Conservation (phyloP, 441 rosid genomes). For the Corymbia citriodora region DNA sequence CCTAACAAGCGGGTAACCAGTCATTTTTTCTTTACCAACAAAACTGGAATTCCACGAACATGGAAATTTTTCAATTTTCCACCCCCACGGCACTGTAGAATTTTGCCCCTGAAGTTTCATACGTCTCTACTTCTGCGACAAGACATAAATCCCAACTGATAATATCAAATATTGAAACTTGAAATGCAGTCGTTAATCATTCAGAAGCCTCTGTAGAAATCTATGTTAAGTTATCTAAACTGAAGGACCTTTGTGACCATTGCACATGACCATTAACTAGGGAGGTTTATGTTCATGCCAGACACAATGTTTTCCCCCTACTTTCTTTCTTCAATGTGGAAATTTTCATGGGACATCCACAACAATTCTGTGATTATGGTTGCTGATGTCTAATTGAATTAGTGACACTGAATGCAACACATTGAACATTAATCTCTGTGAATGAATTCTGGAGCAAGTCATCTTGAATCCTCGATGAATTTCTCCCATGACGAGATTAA, state of each 20-base stretch:
- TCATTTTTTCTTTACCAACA: too few relatives aligned
- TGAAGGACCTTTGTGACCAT: background rate
- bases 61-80: too few relatives aligned
- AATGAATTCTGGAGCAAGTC: background rate
- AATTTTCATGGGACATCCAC: background rate
- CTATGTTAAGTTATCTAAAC: background rate
- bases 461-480: background rate
- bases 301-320: background rate
- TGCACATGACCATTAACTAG: background rate
- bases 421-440: background rate
- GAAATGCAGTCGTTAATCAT: too few relatives aligned
- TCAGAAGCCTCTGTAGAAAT: background rate
- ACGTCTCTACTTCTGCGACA: too few relatives aligned
- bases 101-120: too few relatives aligned
- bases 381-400: background rate
- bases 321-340: background rate
- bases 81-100: too few relatives aligned
- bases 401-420: background rate
- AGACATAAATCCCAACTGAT: background rate
- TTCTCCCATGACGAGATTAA: background rate
- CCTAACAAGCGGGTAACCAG: too few relatives aligned
- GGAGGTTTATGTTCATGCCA: background rate
- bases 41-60: too few relatives aligned
- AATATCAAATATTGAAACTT: background rate
- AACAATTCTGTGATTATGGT: background rate